Base-by-base conservation (phyloP, 2,329 filamentous ascomycete species). In the Colletotrichum sp. region DNA sequence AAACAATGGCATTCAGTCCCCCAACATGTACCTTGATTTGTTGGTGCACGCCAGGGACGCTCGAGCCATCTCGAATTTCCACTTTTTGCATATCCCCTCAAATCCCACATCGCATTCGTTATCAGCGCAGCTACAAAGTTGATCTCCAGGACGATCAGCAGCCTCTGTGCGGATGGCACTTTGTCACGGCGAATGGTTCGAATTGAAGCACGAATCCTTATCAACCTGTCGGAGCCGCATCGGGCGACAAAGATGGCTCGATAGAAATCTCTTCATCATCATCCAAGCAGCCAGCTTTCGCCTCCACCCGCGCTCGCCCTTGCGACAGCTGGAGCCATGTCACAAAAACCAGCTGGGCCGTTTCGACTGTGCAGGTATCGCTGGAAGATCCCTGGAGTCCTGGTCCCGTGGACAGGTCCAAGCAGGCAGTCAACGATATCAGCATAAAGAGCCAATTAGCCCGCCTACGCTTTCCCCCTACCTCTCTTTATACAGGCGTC, bases 381-480 rank as follows among this genome's bases (percentile, higher is more conserved):
- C 30, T 75, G 73, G 73, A 73, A 75, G 32, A 75, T 64, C 73
- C 69, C 64, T 73, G 70, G 36, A 73, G 18, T 56, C 21, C 7
- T 36, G 48, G 64, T 69, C 73, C 28, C 70, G 69, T 75, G 73
- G 58, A 58, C 58, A 69, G 63, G 48, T 24, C 64, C 58, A 63
- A 66, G 69, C 69, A 69, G 62, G 36, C 38, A 55, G 24, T 55
- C 71, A 30, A 32, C 34, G 70, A 61, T 52, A 62, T 59, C 48
- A 48, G 63, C 58, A 75, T 59, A 13, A 59, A 59, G 28, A 43
- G 58, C 34, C 32, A 43, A 63, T 36, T 69, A 34, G 21, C 61
- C 63, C 14, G 59, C 63, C 38, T n/a, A 43, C 36, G 16, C 24
- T 32, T 16, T 34, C 58, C 32, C 43, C 43, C n/a, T 21, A 13